Conservation (phyloP, 1,139 yeast genomes). For the Candida dubliniensis region DNA sequence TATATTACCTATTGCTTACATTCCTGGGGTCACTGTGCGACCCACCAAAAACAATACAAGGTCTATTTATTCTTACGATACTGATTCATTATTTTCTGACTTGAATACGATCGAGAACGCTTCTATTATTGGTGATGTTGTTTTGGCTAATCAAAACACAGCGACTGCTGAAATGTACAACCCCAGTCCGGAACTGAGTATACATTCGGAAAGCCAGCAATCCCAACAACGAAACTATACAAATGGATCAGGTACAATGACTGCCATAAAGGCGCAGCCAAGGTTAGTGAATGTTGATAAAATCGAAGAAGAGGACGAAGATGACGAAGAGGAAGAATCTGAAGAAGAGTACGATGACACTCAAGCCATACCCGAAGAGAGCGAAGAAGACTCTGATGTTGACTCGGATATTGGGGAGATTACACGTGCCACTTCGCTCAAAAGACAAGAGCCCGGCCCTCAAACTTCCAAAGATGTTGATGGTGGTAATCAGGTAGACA, state of each 20-base stretch:
- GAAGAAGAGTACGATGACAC: constrained; percentile 21
- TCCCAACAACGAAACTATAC: background rate
- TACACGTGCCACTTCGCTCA: constrained; percentile 43
- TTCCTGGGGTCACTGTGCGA: constrained; percentile 86
- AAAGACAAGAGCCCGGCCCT: constrained; percentile 11
- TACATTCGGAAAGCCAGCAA: background rate
- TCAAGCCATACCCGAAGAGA: constrained; percentile 13
- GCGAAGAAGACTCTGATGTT: constrained; percentile 41
- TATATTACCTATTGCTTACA: constrained; percentile 89
- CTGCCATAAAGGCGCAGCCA: constrained; percentile 73
- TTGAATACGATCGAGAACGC: constrained; percentile 54
- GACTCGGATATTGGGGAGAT: constrained; percentile 51
- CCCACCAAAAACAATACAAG: constrained; percentile 49
- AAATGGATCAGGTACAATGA: constrained; percentile 41
- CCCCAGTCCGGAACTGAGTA: constrained; percentile 1
- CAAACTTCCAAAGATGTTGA: background rate
- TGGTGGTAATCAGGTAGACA: constrained; percentile 16
- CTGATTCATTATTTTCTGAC: constrained; percentile 55
- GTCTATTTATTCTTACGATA: constrained; percentile 48
- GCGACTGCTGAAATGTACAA: background rate
- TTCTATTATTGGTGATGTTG: constrained; percentile 52
- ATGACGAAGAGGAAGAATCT: constrained; percentile 14
- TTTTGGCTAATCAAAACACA: constrained; percentile 28
- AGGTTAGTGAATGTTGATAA: constrained; percentile 54
- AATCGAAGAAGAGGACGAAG: constrained; percentile 48